Evolutionary conservation across 164 flowering plant species (phyloP).

Genomic region (Annona cherimola): DNA sequence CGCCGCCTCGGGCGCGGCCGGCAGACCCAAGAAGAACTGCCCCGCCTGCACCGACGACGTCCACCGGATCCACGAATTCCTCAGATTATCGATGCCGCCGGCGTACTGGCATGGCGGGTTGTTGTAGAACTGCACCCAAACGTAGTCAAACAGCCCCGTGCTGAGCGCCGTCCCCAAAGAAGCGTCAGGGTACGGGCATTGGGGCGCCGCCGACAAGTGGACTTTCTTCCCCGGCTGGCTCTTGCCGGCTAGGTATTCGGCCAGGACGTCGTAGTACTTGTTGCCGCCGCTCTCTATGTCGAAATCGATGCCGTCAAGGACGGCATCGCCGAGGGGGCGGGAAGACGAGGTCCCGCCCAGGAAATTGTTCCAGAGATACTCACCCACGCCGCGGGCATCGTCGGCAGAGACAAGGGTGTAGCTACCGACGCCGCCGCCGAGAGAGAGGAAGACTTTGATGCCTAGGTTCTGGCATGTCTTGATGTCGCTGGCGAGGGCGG

Average conservation of each 20-base stretch:
- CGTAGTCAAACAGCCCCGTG: conserved; percentile 30
- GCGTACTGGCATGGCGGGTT: conserved; percentile 9
- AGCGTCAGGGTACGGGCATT: conserved; percentile 23
- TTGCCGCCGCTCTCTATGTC: conserved; percentile 3
- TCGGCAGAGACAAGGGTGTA: conserved; percentile 4
- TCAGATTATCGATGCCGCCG: background rate
- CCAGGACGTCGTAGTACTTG: background rate
- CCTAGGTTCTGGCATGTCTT: conserved; percentile 2
- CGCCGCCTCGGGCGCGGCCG: conserved; percentile 10
- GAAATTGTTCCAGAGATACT: conserved; percentile 9
- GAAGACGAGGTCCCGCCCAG: conserved; percentile 4
- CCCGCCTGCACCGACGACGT: conserved; percentile 2
- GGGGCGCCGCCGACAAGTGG: conserved; percentile 25
- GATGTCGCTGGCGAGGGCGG: conserved; percentile 20
- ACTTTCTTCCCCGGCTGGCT: conserved; percentile 12
- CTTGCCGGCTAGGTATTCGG: background rate
- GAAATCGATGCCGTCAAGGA: conserved; percentile 11
- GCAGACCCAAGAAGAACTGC: conserved; percentile 17
- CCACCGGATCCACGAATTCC: conserved; percentile 2
- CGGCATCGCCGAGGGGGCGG: conserved; percentile 8
- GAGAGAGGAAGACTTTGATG: conserved; percentile 5
- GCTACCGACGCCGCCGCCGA: conserved; percentile 3
- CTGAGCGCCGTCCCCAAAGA: conserved; percentile 11
- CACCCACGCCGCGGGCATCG: conserved; percentile 2
- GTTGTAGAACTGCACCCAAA: conserved; percentile 33